Percentiles rank a stretch among this genome's conserved stretches.
These are phyloP conservation scores for Kuraishia hungarica DNA, from an alignment of 805 yeast species.

Conservation along the genomic window DNA sequence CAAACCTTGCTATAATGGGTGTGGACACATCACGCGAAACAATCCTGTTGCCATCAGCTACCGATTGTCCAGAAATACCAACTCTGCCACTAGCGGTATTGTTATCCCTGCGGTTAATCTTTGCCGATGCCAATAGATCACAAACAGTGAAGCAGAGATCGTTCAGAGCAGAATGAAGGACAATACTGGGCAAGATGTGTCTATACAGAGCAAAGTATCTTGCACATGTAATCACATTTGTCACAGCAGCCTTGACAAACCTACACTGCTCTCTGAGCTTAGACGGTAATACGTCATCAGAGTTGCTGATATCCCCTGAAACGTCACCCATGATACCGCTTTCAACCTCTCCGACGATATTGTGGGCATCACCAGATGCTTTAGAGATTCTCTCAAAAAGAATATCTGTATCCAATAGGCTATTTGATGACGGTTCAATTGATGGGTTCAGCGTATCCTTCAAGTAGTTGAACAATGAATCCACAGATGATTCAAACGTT, in stretches of 20 bases:
- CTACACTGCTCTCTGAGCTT: conserved; percentile 17
- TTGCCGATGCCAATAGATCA: conserved; percentile 49
- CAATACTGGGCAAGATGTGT: conserved; percentile 56
- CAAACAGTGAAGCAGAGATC: conserved; percentile 64
- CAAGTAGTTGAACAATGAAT: conserved; percentile 28
- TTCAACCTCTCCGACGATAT: conserved; percentile 4
- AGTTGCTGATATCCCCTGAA: conserved; percentile 28
- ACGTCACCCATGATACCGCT: conserved; percentile 28
- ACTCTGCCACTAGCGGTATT: background rate
- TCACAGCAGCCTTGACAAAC: conserved; percentile 54
- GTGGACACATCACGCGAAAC: background rate
- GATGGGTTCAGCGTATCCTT: conserved; percentile 2
- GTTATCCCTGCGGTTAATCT: conserved; percentile 19
- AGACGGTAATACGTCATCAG: conserved; percentile 12
- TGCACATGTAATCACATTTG: conserved; percentile 69
- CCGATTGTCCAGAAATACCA: conserved; percentile 7
- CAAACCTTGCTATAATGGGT: background rate
- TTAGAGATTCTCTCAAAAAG: conserved; percentile 45
- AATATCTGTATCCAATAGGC: conserved; percentile 22
- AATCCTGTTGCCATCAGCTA: background rate
- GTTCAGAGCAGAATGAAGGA: conserved; percentile 67
- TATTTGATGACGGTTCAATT: background rate
- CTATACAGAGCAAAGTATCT: conserved; percentile 63
- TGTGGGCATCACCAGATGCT: conserved; percentile 25
- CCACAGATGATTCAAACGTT: conserved; percentile 39